Evolutionary conservation across 345 rosid genomes (phyloP), one percentile per base, ranked within the genome.

Genomic region (Lagerstroemia speciosa): DNA sequence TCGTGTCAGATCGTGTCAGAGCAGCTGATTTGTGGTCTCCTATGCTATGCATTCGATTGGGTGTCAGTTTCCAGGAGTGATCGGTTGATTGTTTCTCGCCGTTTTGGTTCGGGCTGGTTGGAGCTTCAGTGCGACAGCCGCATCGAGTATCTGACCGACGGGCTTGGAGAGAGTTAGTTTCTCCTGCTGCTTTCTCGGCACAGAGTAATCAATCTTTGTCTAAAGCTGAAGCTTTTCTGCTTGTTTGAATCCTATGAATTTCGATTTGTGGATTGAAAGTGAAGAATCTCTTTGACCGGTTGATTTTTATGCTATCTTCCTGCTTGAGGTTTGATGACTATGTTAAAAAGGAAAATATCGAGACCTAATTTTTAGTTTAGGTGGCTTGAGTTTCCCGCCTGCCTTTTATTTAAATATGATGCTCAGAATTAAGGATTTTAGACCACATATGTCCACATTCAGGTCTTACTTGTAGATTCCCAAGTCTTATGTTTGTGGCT

Each of bases 81-180:
- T n/a, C n/a, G 29, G 11, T 2, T 63, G 52, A 34, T 50, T 2
- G 29, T 4, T 48, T 15, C 27, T 16, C 10, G 20, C 20, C n/a
- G n/a, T 69, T 24, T 64, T 43, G 64, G 10, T 62, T 71, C 64
- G 43, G 53, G 30, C 45, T 91, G 97, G 87, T 12, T 85, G 80
- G 92, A 89, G 91, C 79, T 91, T 79, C 88, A 87, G 57, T 87
- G 92, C 31, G 90, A 89, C 2, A 84, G 81, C 77, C 97, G 91
- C 50, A n/a, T 87, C 17, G 89, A 86, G 73, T 93, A 86, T 79
- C 67, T 93, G 22, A 82, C 81, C 65, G 69, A 71, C 50, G 98
- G 96, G 27, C 87, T 93, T 67, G 67, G 61, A n/a, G 71, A 77
- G 80, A 64, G 91, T 93, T 30, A 74, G 79, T 43, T 83, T 92